Evolutionary conservation across 176 grass and related monocot species (phyloP).

Genomic region (Aegilops speltoides): DNA sequence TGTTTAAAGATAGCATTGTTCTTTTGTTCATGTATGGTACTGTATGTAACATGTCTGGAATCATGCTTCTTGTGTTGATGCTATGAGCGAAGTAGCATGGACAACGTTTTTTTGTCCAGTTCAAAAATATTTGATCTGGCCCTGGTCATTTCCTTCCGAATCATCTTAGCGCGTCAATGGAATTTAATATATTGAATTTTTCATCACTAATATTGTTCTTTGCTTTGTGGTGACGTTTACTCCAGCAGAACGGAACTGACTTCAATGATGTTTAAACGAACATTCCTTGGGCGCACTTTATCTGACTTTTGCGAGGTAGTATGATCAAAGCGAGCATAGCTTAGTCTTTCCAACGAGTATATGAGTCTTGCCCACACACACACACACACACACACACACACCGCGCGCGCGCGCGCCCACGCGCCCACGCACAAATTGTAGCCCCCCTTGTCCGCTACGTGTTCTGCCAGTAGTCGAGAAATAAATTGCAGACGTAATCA

Average conservation of each 20-base stretch:
- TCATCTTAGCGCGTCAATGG: background rate
- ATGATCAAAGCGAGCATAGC: background rate
- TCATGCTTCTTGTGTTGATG: conserved; percentile 47
- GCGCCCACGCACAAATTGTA: too few species aligned
- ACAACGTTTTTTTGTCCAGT: conserved; percentile 32
- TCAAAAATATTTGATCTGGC: conserved; percentile 32
- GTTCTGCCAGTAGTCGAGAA: background rate
- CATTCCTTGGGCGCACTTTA: background rate
- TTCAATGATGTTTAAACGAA: background rate
- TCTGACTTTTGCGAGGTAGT: background rate
- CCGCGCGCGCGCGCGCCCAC: too few species aligned
- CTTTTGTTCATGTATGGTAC: conserved; percentile 50
- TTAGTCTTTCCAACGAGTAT: background rate
- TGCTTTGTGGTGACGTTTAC: background rate
- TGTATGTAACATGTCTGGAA: conserved; percentile 51
- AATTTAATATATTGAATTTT: conserved; percentile 22
- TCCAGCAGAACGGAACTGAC: background rate
- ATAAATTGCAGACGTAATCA: background rate
- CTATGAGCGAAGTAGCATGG: conserved; percentile 26
- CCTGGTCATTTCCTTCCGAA: background rate
- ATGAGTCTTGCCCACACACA: too few species aligned
- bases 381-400: too few species aligned
- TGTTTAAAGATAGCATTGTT: conserved; percentile 56
- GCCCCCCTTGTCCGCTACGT: background rate
- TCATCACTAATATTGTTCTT: background rate